Conservation (phyloP, 139 green algal species). For the Auxenochlorella pyrenoidosa region DNA sequence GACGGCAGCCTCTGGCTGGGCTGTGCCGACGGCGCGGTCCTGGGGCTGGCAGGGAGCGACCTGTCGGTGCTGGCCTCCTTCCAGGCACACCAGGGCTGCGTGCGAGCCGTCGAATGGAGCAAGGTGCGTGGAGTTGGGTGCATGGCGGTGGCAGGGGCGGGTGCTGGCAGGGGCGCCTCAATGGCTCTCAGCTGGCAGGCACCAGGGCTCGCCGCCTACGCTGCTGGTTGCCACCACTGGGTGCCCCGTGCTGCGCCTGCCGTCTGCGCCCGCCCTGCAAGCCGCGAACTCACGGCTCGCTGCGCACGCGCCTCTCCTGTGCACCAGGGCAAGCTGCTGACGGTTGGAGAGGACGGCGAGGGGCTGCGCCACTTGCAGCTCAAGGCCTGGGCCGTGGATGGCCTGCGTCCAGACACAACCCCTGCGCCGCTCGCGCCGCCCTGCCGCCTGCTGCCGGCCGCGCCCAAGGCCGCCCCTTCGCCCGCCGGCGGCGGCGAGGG, state of each 20-base stretch:
- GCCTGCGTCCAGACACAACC: neutral
- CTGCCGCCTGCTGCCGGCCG: conserved; percentile 20
- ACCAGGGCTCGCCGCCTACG: too few species aligned
- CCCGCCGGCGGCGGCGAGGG: neutral
- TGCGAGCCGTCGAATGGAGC: conserved; percentile 12
- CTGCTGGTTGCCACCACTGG: too few species aligned
- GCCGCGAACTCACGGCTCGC: too few species aligned
- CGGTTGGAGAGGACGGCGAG: conserved; percentile 35
- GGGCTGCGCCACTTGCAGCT: conserved; percentile 22
- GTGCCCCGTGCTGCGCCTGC: too few species aligned
- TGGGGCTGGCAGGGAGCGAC: conserved; percentile 48
- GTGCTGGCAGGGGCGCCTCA: neutral
- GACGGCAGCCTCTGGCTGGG: conserved; percentile 58
- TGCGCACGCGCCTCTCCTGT: too few species aligned
- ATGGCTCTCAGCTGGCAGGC: neutral
- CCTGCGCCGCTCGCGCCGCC: neutral
- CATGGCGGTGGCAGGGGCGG: neutral
- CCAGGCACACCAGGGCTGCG: neutral
- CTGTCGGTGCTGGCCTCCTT: conserved; percentile 41
- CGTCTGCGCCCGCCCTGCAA: too few species aligned
- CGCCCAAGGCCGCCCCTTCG: neutral
- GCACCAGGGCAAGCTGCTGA: conserved; percentile 33
- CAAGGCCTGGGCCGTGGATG: conserved; percentile 37
- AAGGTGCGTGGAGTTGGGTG: neutral
- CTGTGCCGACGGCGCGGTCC: conserved; percentile 66